phyloP scores from a whole-genome alignment of 805 yeast genomes.

The Babjeviella inositovora region DNA sequence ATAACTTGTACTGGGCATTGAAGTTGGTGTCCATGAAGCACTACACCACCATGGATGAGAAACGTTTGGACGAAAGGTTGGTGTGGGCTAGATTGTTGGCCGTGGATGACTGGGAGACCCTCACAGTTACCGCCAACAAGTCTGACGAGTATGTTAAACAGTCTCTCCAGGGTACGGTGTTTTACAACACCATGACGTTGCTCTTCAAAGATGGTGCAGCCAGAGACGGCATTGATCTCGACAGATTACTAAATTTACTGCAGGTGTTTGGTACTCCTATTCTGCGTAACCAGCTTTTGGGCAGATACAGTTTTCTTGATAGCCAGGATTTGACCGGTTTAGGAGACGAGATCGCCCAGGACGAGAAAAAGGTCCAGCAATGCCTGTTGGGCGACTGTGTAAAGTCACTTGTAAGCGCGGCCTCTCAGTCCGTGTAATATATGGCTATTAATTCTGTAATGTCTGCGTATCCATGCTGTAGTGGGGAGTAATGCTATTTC shows the following conservation, averaged over 20 bases:
- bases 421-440: too few relatives aligned
- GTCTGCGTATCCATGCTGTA: too few relatives aligned
- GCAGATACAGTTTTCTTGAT: constrained; percentile 1
- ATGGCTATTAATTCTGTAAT: too few relatives aligned
- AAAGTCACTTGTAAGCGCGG: too few relatives aligned
- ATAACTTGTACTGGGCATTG: constrained; percentile 27
- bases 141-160: constrained; percentile 22
- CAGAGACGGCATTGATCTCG: constrained; percentile 2
- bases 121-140: constrained; percentile 16
- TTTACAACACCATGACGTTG: constrained; percentile 21
- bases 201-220: constrained; percentile 8
- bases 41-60: constrained; percentile 8
- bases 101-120: constrained; percentile 32
- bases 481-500: too few relatives aligned
- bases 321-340: too few relatives aligned
- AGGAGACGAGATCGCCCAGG: too few relatives aligned
- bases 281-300: constrained; percentile 1
- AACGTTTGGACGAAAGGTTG: constrained; percentile 13
- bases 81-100: constrained; percentile 48
- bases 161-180: constrained; percentile 19
- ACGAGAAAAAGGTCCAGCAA: too few relatives aligned
- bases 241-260: constrained; percentile 3
- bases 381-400: constrained; percentile 2
- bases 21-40: constrained; percentile 25
- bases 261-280: constrained; percentile 3